Evolutionary conservation across 2,329 filamentous ascomycete genomes (phyloP), one percentile per base, ranked within the genome.

Genomic region (Alternaria alternata): DNA sequence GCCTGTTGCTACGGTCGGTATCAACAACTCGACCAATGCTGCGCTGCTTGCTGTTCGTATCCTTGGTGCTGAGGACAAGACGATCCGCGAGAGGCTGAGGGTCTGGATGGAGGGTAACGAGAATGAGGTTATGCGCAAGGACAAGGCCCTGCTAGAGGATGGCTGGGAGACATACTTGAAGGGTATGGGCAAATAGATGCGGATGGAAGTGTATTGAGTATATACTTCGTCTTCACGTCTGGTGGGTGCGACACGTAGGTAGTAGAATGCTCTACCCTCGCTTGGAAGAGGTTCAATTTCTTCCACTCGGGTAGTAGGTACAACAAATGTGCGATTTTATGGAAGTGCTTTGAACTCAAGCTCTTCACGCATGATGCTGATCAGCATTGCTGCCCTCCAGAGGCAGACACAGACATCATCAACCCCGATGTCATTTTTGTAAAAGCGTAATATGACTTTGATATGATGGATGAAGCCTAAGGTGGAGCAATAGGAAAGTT

Each of bases 81-180:
- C 79, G n/a, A 82, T 91, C n/a, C 79, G 82, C 51, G 78, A 84
- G 59, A 83, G 84, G 67, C 82, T 91, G 81, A 83, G 83, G 63
- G 79, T 82, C 18, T 93, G 91, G 73, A 86, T 88, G 75, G 78
- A 82, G 51, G 82, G 85, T 7, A 89, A 90, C 81, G 85, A 86
- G 74, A 80, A 82, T 57, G 87, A 89, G 69, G 90, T 92, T 2
- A 76, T 86, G 63, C 83, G 79, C 26, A 92, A 92, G 80, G 89
- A 88, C 39, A 78, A 74, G 22, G 83, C 76, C 70, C 71, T 92
- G 63, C 75, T 84, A 61, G 83, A 86, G 54, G 77, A 85, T 41
- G 88, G 88, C 0, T 87, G 83, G 73, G 78, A 86, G 65, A 79
- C 78, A 43, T 90, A 90, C 74, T 72, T 88, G 36, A 68, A 70